Evolutionary conservation across 768 basidiomycete species (phyloP).

Genomic region (Pulveroboletus sp.): DNA sequence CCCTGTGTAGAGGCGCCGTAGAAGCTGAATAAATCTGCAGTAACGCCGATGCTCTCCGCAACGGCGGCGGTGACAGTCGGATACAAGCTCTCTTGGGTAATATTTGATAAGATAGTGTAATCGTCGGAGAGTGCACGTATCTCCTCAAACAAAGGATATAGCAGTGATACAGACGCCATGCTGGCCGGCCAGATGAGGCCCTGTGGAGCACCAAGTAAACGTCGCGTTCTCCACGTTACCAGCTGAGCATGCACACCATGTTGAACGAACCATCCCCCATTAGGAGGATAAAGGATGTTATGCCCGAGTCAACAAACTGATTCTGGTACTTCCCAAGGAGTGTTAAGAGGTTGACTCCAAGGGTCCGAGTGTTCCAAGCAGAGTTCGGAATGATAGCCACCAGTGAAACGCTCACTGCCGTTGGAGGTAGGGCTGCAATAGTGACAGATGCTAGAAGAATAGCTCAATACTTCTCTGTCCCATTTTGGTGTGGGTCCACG

Average conservation of each 20-base stretch:
- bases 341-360: conserved; percentile 10
- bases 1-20: conserved; percentile 10
- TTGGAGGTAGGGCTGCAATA: conserved; percentile 5
- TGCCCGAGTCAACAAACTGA: conserved; percentile 5
- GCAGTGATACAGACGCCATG: too few relatives aligned
- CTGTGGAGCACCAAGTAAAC: too few relatives aligned
- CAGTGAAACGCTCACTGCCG: conserved; percentile 3
- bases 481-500: neutral
- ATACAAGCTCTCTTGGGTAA: conserved; percentile 7
- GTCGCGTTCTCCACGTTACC: too few relatives aligned
- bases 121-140: conserved; percentile 7
- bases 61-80: conserved; percentile 8
- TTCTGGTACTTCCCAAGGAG: conserved; percentile 19
- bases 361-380: conserved; percentile 1
- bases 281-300: conserved; percentile 9
- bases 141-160: too few relatives aligned
- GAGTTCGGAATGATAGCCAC: conserved; percentile 8
- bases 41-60: neutral
- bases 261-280: neutral
- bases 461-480: neutral
- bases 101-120: conserved; percentile 11
- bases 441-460: conserved; percentile 9
- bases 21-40: conserved; percentile 6
- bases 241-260: too few relatives aligned
- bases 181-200: too few relatives aligned